A percentile compares a stretch with the other conserved stretches of the same genome.
phyloP scores from a whole-genome alignment of 306 rosid genomes.

The Argentina anserina region DNA sequence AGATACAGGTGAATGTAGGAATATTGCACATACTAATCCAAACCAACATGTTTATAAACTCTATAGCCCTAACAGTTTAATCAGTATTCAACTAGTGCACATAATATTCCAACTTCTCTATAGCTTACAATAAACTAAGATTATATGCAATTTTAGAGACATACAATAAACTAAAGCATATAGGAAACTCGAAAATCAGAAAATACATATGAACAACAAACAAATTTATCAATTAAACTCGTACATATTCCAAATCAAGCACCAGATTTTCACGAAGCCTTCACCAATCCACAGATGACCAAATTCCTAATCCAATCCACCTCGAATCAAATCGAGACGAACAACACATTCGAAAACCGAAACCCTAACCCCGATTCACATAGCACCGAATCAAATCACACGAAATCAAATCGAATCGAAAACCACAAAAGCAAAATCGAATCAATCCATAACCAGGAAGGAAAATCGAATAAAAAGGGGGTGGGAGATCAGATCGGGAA shows the following conservation, averaged over 20 bases:
- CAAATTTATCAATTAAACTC: not conserved
- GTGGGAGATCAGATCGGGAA: conserved; percentile 4
- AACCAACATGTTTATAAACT: not conserved
- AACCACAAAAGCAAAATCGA: not conserved
- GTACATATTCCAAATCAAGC: not conserved
- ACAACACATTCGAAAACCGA: not conserved
- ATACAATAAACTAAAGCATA: not conserved
- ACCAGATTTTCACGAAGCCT: not conserved
- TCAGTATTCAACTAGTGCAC: not conserved
- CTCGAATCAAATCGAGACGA: not conserved
- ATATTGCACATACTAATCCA: too few relatives aligned
- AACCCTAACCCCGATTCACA: not conserved
- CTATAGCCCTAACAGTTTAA: not conserved
- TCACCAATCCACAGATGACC: too few relatives aligned
- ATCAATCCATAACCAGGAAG: not conserved
- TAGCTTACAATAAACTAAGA: not conserved
- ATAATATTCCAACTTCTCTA: not conserved
- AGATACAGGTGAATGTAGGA: not conserved
- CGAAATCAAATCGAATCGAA: not conserved
- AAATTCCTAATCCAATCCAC: too few relatives aligned
- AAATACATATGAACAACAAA: not conserved
- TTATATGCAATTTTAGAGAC: too few relatives aligned
- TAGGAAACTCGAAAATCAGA: not conserved
- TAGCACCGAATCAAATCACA: not conserved
- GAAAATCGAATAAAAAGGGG: conserved; percentile 17